Conservation (phyloP, 768 basidiomycete genomes). For the Tulasnella sp. region DNA sequence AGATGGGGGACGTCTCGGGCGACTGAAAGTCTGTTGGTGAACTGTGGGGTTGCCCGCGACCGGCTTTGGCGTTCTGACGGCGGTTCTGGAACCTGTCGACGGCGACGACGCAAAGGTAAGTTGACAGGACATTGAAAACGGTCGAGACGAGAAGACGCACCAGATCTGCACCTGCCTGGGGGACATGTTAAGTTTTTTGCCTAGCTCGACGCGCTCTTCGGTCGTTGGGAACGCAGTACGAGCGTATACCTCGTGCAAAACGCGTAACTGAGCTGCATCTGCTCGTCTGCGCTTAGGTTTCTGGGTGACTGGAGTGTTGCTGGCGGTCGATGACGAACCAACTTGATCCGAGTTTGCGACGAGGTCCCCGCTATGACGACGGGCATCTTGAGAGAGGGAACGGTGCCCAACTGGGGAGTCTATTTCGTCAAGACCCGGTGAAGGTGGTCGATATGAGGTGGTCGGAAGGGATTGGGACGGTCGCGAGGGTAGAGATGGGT, state of each 20-base stretch:
- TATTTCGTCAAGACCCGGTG: background rate
- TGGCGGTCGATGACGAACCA: background rate
- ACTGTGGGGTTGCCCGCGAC: background rate
- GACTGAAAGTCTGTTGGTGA: background rate
- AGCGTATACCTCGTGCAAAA: slow-evolving; percentile 19
- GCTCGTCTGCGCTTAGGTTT: slow-evolving; percentile 18
- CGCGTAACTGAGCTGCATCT: slow-evolving; percentile 17
- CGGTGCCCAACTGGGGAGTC: background rate
- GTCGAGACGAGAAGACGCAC: too few species aligned
- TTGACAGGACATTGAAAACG: background rate
- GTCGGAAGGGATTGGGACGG: background rate
- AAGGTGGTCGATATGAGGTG: background rate
- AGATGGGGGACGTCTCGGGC: too few species aligned
- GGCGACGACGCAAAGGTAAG: background rate
- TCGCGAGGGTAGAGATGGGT: too few species aligned
- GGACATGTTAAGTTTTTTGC: slow-evolving; percentile 17
- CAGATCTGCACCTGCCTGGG: slow-evolving; percentile 21
- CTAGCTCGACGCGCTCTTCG: slow-evolving; percentile 19
- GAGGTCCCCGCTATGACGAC: background rate
- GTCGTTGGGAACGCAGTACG: slow-evolving; percentile 20
- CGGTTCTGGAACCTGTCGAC: slow-evolving; percentile 15
- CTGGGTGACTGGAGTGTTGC: too few species aligned
- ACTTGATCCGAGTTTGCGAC: background rate
- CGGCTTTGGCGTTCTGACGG: slow-evolving; percentile 14
- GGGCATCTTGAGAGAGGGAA: background rate